Evolutionary conservation across 768 basidiomycete genomes (phyloP).

Genomic region (Naganishia vishniacii): DNA sequence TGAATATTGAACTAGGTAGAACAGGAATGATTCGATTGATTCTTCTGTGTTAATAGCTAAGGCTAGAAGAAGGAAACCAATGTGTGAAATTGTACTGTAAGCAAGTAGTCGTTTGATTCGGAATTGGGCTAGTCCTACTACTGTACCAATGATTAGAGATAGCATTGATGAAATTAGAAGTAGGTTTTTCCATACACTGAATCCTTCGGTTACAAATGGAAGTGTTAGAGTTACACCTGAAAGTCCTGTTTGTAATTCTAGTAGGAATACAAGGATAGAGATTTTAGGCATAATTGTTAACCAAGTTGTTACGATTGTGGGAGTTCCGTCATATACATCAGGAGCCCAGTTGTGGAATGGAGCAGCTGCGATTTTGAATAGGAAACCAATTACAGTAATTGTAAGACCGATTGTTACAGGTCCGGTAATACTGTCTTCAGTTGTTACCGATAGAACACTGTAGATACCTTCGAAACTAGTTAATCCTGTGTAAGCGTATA

Average conservation of each 20-base stretch:
- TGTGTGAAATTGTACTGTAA: slow-evolving; percentile 38
- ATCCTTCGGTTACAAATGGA: background rate
- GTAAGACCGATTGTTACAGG: slow-evolving; percentile 30
- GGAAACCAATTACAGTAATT: slow-evolving; percentile 32
- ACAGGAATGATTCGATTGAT: slow-evolving; percentile 31
- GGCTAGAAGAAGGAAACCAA: slow-evolving; percentile 39
- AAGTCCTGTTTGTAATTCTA: slow-evolving; percentile 27
- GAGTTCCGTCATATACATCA: slow-evolving; percentile 36
- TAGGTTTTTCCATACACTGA: slow-evolving; percentile 10
- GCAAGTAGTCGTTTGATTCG: slow-evolving; percentile 37
- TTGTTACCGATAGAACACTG: slow-evolving; percentile 28
- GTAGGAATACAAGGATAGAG: slow-evolving; percentile 30
- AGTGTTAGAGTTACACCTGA: slow-evolving; percentile 6
- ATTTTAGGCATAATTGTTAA: slow-evolving; percentile 38
- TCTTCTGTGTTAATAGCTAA: slow-evolving; percentile 35
- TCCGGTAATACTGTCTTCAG: slow-evolving; percentile 20
- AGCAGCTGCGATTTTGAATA: slow-evolving; percentile 25
- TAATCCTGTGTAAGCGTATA: slow-evolving; percentile 34
- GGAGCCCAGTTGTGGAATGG: slow-evolving; percentile 39
- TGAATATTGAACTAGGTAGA: slow-evolving; percentile 35
- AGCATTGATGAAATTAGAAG: slow-evolving; percentile 13
- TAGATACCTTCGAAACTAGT: slow-evolving; percentile 30
- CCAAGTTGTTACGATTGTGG: slow-evolving; percentile 37
- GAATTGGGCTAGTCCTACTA: slow-evolving; percentile 11
- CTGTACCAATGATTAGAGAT: slow-evolving; percentile 9